Evolutionary conservation across 192 early-diverging fungal genomes (phyloP).

Genomic region (Allomyces macrogynus): DNA sequence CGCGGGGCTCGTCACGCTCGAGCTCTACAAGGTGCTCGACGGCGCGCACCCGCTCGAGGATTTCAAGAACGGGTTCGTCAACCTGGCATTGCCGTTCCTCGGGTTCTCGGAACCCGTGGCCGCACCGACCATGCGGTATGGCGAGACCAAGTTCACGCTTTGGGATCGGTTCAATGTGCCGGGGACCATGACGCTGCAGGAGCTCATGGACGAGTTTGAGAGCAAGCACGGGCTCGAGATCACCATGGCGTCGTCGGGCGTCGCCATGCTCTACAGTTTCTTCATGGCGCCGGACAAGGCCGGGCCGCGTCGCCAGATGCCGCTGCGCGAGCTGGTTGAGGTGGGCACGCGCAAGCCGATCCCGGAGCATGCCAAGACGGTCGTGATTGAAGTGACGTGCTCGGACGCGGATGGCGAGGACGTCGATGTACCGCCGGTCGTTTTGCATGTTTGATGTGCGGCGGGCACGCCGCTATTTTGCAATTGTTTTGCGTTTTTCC

Average conservation of each 20-base stretch:
- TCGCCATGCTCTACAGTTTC: slow-evolving; percentile 78
- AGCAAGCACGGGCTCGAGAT: slow-evolving; percentile 65
- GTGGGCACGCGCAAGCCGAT: slow-evolving; percentile 71
- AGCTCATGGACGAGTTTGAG: slow-evolving; percentile 72
- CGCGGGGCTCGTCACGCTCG: slow-evolving; percentile 89
- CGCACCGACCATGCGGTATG: slow-evolving; percentile 68
- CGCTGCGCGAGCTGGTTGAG: slow-evolving; percentile 59
- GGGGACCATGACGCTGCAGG: slow-evolving; percentile 62
- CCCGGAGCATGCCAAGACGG: slow-evolving; percentile 59
- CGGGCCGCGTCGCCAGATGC: slow-evolving; percentile 58
- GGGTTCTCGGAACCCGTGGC: slow-evolving; percentile 97
- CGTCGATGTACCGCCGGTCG: slow-evolving; percentile 36
- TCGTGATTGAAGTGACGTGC: slow-evolving; percentile 61
- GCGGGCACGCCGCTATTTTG: too few species aligned
- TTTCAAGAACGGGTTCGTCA: slow-evolving; percentile 98
- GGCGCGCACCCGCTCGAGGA: slow-evolving; percentile 65
- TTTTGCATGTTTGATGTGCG: not conserved
- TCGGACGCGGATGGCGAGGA: slow-evolving; percentile 66
- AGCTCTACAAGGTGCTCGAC: slow-evolving; percentile 87
- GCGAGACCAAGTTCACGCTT: slow-evolving; percentile 63
- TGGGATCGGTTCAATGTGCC: slow-evolving; percentile 90
- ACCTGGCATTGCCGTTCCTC: slow-evolving; percentile 95
- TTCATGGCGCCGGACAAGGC: slow-evolving; percentile 74
- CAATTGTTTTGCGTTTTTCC: too few species aligned
- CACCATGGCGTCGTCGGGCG: slow-evolving; percentile 78